Evolutionary conservation across 2,329 filamentous ascomycete genomes (phyloP).

Genomic region (Fusarium marasasianum): DNA sequence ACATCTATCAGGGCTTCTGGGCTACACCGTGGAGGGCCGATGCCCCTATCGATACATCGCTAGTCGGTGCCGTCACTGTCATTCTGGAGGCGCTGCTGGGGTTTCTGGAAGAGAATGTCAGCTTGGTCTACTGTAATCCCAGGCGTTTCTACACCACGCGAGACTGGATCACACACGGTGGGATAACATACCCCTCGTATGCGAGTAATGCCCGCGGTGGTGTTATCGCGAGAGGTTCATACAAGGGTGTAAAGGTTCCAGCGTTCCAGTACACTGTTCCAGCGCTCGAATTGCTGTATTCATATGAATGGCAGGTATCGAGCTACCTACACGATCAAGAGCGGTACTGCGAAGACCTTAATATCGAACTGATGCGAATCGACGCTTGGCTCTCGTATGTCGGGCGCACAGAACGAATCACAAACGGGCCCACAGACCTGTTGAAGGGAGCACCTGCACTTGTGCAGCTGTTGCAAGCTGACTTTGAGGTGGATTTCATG

Average conservation of each 20-base stretch:
- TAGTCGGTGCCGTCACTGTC: not conserved
- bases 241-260: not conserved
- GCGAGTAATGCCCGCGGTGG: not conserved
- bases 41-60: not conserved
- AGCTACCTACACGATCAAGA: not conserved
- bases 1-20: not conserved
- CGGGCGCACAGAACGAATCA: not conserved
- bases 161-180: not conserved
- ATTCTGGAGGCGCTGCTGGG: not conserved
- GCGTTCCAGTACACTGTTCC: not conserved
- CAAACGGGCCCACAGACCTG: fast-evolving
- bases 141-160: fast-evolving
- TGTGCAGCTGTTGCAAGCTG: not conserved
- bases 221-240: not conserved
- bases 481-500: not conserved
- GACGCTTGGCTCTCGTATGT: not conserved
- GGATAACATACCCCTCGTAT: not conserved
- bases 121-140: not conserved
- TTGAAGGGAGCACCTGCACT: not conserved
- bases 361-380: not conserved
- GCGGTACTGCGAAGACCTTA: fast-evolving
- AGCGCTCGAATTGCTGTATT: not conserved
- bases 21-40: not conserved
- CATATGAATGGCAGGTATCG: not conserved
- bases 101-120: not conserved